Conservation (phyloP, 345 rosid genomes). For the Camelina sativa region DNA sequence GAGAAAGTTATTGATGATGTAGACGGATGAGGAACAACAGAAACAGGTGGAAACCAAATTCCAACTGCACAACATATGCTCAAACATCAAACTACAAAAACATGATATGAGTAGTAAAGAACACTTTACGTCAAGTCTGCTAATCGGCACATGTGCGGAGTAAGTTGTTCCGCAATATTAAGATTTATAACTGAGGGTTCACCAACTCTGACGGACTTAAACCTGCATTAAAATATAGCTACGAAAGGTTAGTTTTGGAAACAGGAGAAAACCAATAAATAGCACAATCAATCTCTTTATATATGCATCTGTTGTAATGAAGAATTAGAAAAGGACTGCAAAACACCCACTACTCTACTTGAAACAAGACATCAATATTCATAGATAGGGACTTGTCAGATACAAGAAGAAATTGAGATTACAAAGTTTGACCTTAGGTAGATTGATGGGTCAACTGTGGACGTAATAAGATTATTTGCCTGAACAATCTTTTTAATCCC, state of each 20-base stretch:
- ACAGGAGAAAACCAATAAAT: conserved; percentile 12
- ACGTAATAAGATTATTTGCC: conserved; percentile 67
- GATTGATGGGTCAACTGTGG: conserved; percentile 56
- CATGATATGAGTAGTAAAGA: conserved; percentile 19
- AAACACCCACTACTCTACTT: conserved; percentile 4
- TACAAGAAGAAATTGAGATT: neutral
- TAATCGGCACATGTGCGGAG: conserved; percentile 84
- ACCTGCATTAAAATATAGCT: conserved; percentile 52
- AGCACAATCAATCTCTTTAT: conserved; percentile 10
- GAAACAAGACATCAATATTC: conserved; percentile 2
- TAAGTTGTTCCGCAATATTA: conserved; percentile 46
- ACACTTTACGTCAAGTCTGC: conserved; percentile 72
- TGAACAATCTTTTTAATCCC: conserved; percentile 88
- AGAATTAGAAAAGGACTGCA: neutral
- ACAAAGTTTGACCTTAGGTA: conserved; percentile 54
- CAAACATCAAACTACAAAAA: neutral
- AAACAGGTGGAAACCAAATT: conserved; percentile 3
- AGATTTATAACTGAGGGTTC: conserved; percentile 53
- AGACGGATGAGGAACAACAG: conserved; percentile 1
- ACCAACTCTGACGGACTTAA: conserved; percentile 72
- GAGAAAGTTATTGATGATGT: neutral
- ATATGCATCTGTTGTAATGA: neutral
- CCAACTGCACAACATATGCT: conserved; percentile 10
- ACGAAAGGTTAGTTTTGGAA: neutral
- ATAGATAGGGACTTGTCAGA: neutral